Evolutionary conservation across 768 basidiomycete genomes (phyloP).

Genomic region (Lactifluus echinatus): DNA sequence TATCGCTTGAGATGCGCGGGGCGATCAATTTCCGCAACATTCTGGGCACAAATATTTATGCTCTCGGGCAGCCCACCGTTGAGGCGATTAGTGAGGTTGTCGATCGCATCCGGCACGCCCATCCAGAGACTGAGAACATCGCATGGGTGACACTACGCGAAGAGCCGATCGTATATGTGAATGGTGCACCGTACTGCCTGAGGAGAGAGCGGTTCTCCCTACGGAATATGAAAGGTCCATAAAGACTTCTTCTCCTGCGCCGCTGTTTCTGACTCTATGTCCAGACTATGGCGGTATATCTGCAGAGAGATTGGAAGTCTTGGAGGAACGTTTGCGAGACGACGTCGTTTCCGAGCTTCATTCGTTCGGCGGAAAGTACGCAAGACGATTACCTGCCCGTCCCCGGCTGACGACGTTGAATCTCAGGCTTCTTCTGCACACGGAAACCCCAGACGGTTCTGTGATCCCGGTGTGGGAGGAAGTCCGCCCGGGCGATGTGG

Average conservation of each 20-base stretch:
- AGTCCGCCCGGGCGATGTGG: slow-evolving; percentile 59
- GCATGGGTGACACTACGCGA: slow-evolving; percentile 94
- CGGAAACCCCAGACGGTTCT: slow-evolving; percentile 78
- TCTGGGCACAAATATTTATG: slow-evolving; percentile 73
- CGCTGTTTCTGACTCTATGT: not conserved
- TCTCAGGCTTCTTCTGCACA: slow-evolving; percentile 73
- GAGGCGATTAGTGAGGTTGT: slow-evolving; percentile 83
- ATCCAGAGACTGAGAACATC: slow-evolving; percentile 54
- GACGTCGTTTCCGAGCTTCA: slow-evolving; percentile 82
- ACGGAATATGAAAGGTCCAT: slow-evolving; percentile 87
- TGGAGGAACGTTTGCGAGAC: slow-evolving; percentile 83
- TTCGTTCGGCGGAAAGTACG: slow-evolving; percentile 74
- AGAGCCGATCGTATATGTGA: slow-evolving; percentile 86
- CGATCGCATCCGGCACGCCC: slow-evolving; percentile 45
- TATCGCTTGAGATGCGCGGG: slow-evolving; percentile 71
- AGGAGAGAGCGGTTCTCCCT: slow-evolving; percentile 79
- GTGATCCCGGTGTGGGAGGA: slow-evolving; percentile 96
- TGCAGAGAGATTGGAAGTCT: slow-evolving; percentile 73
- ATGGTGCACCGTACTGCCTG: slow-evolving; percentile 86
- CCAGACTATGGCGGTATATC: slow-evolving; percentile 94
- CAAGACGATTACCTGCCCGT: not conserved
- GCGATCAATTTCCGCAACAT: slow-evolving; percentile 91
- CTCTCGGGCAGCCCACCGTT: slow-evolving; percentile 85
- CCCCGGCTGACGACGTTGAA: not conserved
- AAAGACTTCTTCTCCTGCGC: not conserved